Percentiles rank a stretch among this genome's conserved stretches.
phyloP scores from a whole-genome alignment of 2,329 filamentous ascomycete species.

The Botrytis porri region DNA sequence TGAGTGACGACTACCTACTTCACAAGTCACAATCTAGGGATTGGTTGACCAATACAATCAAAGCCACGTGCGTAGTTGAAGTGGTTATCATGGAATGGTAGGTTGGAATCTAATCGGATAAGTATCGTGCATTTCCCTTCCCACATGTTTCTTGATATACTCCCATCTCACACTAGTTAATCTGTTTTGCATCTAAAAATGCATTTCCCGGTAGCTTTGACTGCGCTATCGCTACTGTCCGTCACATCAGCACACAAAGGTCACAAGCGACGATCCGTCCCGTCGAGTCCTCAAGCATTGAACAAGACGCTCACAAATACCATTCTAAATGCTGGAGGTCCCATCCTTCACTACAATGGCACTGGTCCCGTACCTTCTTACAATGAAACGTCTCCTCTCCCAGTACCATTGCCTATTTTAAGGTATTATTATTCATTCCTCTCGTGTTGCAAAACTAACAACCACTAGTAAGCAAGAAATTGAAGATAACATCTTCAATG shows the following conservation, averaged over 20 bases:
- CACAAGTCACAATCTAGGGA: neutral
- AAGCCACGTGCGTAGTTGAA: neutral
- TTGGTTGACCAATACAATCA: neutral
- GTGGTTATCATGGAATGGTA: neutral
- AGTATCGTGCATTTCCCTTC: neutral
- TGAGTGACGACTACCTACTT: neutral
- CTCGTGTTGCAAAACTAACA: neutral
- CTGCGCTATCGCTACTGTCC: slow-evolving; percentile 5
- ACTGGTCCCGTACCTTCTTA: slow-evolving; percentile 16
- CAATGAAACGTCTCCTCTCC: slow-evolving; percentile 10
- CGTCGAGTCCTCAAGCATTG: slow-evolving; percentile 17
- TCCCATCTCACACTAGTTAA: neutral
- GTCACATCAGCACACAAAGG: slow-evolving; percentile 17
- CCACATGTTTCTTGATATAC: neutral
- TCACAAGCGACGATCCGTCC: slow-evolving; percentile 15
- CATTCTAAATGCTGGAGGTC: slow-evolving; percentile 17
- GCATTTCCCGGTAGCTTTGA: neutral
- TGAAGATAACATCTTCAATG: slow-evolving; percentile 19
- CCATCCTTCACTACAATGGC: slow-evolving; percentile 15
- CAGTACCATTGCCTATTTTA: slow-evolving; percentile 9
- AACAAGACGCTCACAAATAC: slow-evolving; percentile 18
- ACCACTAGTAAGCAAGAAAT: slow-evolving; percentile 8
- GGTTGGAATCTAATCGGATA: neutral
- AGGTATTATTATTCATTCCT: neutral
- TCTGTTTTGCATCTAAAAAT: neutral